Base-by-base conservation (phyloP, 108 stramenopile genomes). In the Cylindrotheca fusiformis region DNA sequence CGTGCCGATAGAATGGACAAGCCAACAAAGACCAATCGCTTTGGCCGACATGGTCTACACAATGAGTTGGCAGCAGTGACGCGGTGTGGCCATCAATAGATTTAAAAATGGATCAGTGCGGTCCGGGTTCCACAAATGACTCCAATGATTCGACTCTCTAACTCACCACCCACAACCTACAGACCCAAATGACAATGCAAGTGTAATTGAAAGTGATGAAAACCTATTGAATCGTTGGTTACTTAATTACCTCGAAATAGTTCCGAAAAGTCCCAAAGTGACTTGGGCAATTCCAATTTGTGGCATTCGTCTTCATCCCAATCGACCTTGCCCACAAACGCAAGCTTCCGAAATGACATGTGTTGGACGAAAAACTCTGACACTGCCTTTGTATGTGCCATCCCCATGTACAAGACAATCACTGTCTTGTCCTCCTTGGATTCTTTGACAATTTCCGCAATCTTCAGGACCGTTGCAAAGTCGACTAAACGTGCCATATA, bases 401-500 rank as follows among this genome's bases (percentile, higher is more conserved):
- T 29, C 24, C 76, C 76, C 60, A 68, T 61, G 55, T 77, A 77
- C 27, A 55, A 58, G 8, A 77, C 71, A 21, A 77, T 23, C 6
- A 63, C 60, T 6, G 72, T 57, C 21, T 77, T 72, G n/a, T 68
- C 50, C 20, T 44, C 52, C 29, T 32, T 53, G 19, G 58, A 29
- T 19, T 72, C 32, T 8, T 49, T 29, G 44, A 61, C 50, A 48
- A 72, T 62, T n/a, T 68, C 32, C 10, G 47, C 76, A 67, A 77
- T 62, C 48, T 72, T 77, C 14, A 72, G 57, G n/a, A 72, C 46
- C 29, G 67, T 41, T 14, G 61, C 51, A 32, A 67, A 60, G 54
- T 77, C 76, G 45, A 77, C 20, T 22, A 77, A 25, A 26, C 67
- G 63, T 27, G 65, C 61, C 67, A 72, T 63, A 50, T 50, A 77